Base-by-base conservation (phyloP, 2,329 filamentous ascomycete genomes). In the Fusarium staphyleae region DNA sequence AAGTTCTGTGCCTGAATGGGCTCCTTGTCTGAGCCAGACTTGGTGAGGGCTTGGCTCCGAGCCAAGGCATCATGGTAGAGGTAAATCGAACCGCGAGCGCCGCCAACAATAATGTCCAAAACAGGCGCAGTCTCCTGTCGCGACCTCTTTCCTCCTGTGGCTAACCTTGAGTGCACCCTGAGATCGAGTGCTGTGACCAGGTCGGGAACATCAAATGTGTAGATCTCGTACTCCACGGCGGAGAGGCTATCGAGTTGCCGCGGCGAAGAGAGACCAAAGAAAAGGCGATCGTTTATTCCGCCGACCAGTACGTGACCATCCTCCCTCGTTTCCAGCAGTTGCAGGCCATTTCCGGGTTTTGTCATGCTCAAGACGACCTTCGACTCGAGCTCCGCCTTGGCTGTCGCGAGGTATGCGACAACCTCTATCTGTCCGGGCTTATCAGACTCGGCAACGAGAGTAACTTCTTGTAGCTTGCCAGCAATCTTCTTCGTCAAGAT, bases 31-130 rank as follows among this genome's bases (percentile, higher is more conserved):
- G 65, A 65, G 29, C 74, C 73, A 2, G 71, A 66, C 39, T 72
- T 74, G 3, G 73, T 71, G 26, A 77, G 71, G 37, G 70, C 72
- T 44, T 79, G 80, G 30, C 90, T 77, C 57, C 83, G 83, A 50
- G 76, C 72, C 9, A 93, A 69, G 13, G 92, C 76, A 72, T 96
- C 89, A 56, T 88, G 85, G 71, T 96, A 96, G n/a, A 93, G 75
- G 66, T 90, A 85, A 35, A 98, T 89, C 18, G 84, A 82, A 61
- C 95, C 95, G 43, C 86, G 83, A 5, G 84, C 82, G 58, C 90
- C 87, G 45, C 95, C 95, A 47, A 96, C 75, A 4, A 87, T 87
- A 19, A 99, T 72, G 67, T 96, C 88, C n/a, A 95, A 72, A 9
- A 83, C 73, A 32, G 58, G 65, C 50, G 72, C 44, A 19, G 58